Conservation (phyloP, 2,329 filamentous ascomycete genomes). For the Tricladium varicosporioides region DNA sequence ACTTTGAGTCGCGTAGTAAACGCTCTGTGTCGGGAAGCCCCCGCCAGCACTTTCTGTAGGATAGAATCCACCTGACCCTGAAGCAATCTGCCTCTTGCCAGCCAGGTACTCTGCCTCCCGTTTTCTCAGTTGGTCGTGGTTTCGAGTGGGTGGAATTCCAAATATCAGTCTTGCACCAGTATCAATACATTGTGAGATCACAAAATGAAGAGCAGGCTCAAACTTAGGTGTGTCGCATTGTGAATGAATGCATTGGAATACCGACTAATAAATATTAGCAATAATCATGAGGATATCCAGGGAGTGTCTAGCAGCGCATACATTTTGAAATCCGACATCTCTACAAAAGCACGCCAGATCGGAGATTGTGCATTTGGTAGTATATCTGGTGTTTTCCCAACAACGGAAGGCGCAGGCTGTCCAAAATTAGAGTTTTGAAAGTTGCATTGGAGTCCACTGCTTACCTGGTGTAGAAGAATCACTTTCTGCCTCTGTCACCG, state of each 20-base stretch:
- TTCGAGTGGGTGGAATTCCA: conserved; percentile 24
- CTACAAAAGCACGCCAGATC: conserved; percentile 33
- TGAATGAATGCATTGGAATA: conserved; percentile 38
- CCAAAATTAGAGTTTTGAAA: neutral
- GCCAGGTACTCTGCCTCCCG: conserved; percentile 30
- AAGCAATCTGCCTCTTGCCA: conserved; percentile 20
- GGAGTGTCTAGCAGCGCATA: conserved; percentile 13
- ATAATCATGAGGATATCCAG: neutral
- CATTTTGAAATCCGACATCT: conserved; percentile 34
- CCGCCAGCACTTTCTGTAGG: conserved; percentile 20
- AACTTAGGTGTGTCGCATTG: conserved; percentile 37
- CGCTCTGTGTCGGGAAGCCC: conserved; percentile 9
- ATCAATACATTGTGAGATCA: conserved; percentile 31
- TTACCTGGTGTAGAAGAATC: conserved; percentile 17
- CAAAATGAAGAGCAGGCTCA: conserved; percentile 34
- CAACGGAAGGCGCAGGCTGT: conserved; percentile 32
- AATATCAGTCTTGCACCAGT: conserved; percentile 20
- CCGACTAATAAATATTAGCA: conserved; percentile 24
- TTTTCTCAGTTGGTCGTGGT: conserved; percentile 31
- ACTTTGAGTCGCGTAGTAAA: conserved; percentile 11
- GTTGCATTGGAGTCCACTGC: neutral
- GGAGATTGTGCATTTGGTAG: conserved; percentile 31
- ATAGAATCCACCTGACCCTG: conserved; percentile 21
- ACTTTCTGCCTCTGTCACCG: too few relatives aligned
- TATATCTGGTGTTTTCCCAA: conserved; percentile 38